These are phyloP conservation scores for Pleurotus sapidus DNA, from an alignment of 768 basidiomycete genomes.

Conservation along the genomic window DNA sequence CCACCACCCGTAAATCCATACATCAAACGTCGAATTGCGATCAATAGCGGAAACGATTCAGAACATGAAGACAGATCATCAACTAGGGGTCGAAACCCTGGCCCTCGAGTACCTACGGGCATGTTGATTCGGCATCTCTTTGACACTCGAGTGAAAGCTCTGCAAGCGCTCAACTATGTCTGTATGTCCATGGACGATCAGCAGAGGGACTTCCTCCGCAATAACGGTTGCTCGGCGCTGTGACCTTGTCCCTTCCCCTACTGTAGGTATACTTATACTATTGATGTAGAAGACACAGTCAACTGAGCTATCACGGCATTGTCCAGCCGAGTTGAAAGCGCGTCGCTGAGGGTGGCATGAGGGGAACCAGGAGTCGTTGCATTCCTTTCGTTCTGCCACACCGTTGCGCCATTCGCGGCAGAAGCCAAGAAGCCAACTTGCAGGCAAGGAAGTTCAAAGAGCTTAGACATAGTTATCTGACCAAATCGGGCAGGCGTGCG, in stretches of 20 bases:
- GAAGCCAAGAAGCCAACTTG: too few relatives aligned
- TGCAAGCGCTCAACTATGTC: not conserved
- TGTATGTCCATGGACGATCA: not conserved
- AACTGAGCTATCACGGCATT: too few relatives aligned
- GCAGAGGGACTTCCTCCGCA: not conserved
- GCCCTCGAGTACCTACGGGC: not conserved
- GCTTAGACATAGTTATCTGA: too few relatives aligned
- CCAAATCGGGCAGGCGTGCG: too few relatives aligned
- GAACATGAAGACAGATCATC: not conserved
- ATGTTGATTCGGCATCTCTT: not conserved
- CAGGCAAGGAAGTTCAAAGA: too few relatives aligned
- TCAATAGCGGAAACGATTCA: not conserved
- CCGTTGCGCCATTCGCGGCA: too few relatives aligned
- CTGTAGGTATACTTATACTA: too few relatives aligned
- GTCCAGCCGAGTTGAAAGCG: too few relatives aligned
- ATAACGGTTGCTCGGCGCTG: not conserved
- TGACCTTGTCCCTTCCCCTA: not conserved
- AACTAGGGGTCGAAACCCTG: not conserved
- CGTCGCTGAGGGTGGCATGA: too few relatives aligned
- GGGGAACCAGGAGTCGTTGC: too few relatives aligned
- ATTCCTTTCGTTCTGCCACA: too few relatives aligned
- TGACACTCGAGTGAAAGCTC: not conserved
- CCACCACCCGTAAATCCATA: conserved; percentile 39
- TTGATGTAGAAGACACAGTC: too few relatives aligned
- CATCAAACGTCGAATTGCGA: conserved; percentile 21